Evolutionary conservation across 2,329 filamentous ascomycete species (phyloP).

Genomic region (Claviceps lovelessii): DNA sequence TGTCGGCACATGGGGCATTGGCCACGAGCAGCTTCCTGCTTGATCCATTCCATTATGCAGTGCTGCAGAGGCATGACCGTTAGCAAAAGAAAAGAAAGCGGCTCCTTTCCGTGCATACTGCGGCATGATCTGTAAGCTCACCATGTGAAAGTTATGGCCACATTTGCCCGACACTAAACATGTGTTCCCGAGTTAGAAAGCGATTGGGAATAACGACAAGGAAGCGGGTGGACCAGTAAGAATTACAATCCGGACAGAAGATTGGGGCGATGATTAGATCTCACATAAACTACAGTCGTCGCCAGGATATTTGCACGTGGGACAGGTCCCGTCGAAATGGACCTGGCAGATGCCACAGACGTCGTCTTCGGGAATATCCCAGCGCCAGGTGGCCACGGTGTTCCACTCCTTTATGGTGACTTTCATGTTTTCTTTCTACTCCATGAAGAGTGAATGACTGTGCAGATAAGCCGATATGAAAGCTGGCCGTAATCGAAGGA

Average conservation of each 20-base stretch:
- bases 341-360: conserved; percentile 98
- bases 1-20: conserved; percentile 98
- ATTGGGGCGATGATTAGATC: neutral
- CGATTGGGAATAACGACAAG: neutral
- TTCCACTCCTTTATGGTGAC: conserved; percentile 90
- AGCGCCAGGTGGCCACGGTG: conserved; percentile 89
- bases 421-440: conserved; percentile 50
- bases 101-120: neutral
- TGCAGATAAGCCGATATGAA: neutral
- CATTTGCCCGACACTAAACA: conserved; percentile 83
- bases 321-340: conserved; percentile 94
- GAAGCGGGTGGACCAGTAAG: neutral
- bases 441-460: too few relatives aligned
- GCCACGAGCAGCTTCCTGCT: conserved; percentile 82
- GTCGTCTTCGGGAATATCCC: conserved; percentile 94
- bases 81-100: neutral
- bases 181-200: neutral
- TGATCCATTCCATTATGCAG: conserved; percentile 91
- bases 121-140: conserved; percentile 25
- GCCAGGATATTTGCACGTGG: conserved; percentile 93
- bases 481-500: neutral
- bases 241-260: neutral
- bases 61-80: conserved; percentile 42
- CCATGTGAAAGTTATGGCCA: conserved; percentile 96
- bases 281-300: conserved; percentile 85